Base-by-base conservation (phyloP, 2,329 filamentous ascomycete genomes). In the Colletotrichum camelliae region DNA sequence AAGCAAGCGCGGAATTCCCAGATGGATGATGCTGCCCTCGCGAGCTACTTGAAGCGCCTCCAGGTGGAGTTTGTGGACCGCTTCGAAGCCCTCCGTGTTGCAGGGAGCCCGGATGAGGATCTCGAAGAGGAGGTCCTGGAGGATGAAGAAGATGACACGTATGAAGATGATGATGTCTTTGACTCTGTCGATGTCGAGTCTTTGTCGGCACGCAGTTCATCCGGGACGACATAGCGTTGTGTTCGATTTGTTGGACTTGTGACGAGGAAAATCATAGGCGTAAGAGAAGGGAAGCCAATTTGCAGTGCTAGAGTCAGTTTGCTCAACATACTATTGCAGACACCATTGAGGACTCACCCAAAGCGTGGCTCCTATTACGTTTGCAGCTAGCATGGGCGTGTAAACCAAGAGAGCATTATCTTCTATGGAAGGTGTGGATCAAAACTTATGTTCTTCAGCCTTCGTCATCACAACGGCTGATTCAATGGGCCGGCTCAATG, bases 21-120 rank as follows among this genome's bases (percentile, higher is more conserved):
- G 0, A 93, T 96, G 87, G 88, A 93, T 37, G 91, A 93, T 1
- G 88, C 89, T 3, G 88, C 91, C 0, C 84, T 98, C 35, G 85
- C 87, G 24, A 86, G 85, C 60, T 96, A 94, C 89, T 83, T 97
- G 60, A 87, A 85, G 70, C 89, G 89, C 76, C 83, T 97, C 15
- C 95, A 96, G 81, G 89, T 89, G 65, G 94, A 97, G 70, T 98
- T 98, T 80, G 88, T 94, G 9, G 79, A 88, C 6, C 87, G 91
- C 9, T 96, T 98, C 94, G 89, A 91, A 27, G 89, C 88, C 2
- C 90, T 96, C 33, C 91, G 94, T 13, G 24, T 15, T 27, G 15
- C 5, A 12, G 24, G 37, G 5, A 24, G 52, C 39, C 7, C 12
- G 31, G 21, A 18, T 2, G 57, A 16, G 10, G 37, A 33, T 3